Evolutionary conservation across 2,329 filamentous ascomycete genomes (phyloP).

Genomic region (Trichoderma cornu-damae): DNA sequence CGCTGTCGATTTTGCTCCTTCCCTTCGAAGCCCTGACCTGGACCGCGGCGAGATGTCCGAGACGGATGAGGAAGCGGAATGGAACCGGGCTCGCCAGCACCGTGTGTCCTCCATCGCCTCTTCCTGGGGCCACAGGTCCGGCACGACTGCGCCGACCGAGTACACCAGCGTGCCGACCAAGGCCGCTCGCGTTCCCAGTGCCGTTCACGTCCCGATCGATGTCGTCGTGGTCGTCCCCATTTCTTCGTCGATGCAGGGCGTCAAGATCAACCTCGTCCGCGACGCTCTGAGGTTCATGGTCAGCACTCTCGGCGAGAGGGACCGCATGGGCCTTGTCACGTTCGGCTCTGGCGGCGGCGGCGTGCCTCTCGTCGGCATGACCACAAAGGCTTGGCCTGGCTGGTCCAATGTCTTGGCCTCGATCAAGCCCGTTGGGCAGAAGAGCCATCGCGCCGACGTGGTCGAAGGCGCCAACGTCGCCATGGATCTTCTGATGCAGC

Average conservation of each 20-base stretch:
- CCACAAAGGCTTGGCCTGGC: slow-evolving; percentile 85
- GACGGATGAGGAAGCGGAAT: slow-evolving; percentile 77
- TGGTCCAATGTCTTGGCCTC: slow-evolving; percentile 83
- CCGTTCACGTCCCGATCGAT: slow-evolving; percentile 85
- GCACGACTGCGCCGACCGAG: slow-evolving; percentile 83
- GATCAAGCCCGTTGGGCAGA: slow-evolving; percentile 90
- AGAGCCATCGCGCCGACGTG: slow-evolving; percentile 92
- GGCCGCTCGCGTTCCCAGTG: slow-evolving; percentile 38
- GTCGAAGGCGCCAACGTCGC: slow-evolving; percentile 97
- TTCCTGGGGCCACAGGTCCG: slow-evolving; percentile 75
- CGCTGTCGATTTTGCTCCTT: slow-evolving; percentile 54
- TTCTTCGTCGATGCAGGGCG: slow-evolving; percentile 97
- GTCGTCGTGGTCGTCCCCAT: slow-evolving; percentile 95
- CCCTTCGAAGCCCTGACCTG: slow-evolving; percentile 66
- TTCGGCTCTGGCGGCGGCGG: slow-evolving; percentile 93
- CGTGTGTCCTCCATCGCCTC: slow-evolving; percentile 79
- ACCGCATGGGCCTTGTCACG: slow-evolving; percentile 94
- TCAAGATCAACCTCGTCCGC: slow-evolving; percentile 91
- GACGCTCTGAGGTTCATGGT: slow-evolving; percentile 93
- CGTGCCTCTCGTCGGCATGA: slow-evolving; percentile 96
- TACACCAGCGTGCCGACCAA: slow-evolving; percentile 68
- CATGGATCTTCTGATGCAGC: slow-evolving; percentile 97
- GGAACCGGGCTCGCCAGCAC: slow-evolving; percentile 60
- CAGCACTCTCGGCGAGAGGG: slow-evolving; percentile 78
- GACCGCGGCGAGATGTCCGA: slow-evolving; percentile 74